Percentiles rank a stretch among this genome's conserved stretches.
These are phyloP conservation scores for Flaveria robusta DNA, from an alignment of 129 eudicot genomes.

Conservation along the genomic window DNA sequence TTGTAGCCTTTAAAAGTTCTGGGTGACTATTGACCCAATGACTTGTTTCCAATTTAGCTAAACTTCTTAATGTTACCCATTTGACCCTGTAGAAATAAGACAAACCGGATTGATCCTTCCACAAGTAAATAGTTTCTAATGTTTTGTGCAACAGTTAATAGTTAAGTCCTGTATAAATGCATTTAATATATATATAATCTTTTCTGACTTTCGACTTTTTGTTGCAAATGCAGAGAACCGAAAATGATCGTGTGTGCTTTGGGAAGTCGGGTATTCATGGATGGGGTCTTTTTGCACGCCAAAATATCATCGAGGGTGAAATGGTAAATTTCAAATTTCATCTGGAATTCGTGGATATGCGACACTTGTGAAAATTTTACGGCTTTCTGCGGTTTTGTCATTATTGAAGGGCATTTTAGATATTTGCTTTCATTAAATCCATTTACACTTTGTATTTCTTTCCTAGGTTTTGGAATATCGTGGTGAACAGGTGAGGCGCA, in stretches of 20 bases:
- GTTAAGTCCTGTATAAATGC: background rate
- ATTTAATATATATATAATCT: conserved; percentile 3
- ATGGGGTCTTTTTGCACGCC: conserved; percentile 98
- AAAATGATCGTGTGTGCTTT: conserved; percentile 89
- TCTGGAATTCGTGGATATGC: background rate
- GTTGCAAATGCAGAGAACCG: conserved; percentile 74
- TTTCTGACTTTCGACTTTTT: conserved; percentile 2
- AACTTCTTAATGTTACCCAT: background rate
- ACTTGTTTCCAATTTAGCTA: no score
- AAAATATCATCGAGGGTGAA: conserved; percentile 86
- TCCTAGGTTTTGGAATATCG: conserved; percentile 93
- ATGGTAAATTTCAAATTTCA: conserved; percentile 52
- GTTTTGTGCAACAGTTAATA: background rate
- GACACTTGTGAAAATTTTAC: background rate
- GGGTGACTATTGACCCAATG: conserved; percentile 1
- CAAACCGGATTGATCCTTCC: background rate
- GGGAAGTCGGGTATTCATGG: conserved; percentile 97
- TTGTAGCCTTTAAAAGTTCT: background rate
- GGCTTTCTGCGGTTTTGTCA: background rate
- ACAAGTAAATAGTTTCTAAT: background rate
- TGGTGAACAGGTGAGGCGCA: conserved; percentile 94
- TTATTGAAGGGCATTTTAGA: background rate
- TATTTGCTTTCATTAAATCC: conserved; percentile 4
- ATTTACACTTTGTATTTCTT: conserved; percentile 14
- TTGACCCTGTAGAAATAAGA: background rate